Evolutionary conservation across 176 grass and related monocot species (phyloP), one percentile per base, ranked within the genome.

Genomic region (Lolium perenne): DNA sequence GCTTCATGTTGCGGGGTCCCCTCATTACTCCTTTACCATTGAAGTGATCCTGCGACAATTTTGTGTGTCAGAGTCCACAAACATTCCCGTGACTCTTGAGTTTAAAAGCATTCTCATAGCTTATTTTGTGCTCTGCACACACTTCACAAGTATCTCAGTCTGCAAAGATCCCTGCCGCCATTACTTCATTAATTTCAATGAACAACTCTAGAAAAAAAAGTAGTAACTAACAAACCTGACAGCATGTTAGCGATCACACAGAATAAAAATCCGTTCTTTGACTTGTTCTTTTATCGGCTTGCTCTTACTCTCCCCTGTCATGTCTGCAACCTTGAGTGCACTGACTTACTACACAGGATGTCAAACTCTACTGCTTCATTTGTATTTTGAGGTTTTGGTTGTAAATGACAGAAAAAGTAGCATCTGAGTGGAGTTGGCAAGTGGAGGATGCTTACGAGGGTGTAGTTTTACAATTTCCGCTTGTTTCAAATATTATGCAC

Each of bases 1-100:
- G 23, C 73, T 83, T 84, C 17, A 54, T 84, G 46, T 85, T 81
- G 9, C 25, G 46, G 20, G 38, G 22, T 84, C 62, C 65, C 56
- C 49, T 83, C 32, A 2, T 62, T 78, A 69, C 17, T 46, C 48
- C 74, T 67, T 67, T 68, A 74, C 40, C 25, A 63, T 61, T 71
- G 6, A 83, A 71, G 61, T 61, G 65, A 55, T 78, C 63, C 22
- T 78, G 17, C 62, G 72, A 90, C 4, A 73, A 54, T 41, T 35
- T 55, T 70, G 26, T 88, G 59, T 71, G 45, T 78, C 21, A n/a
- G 75, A 78, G 4, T 48, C 74, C 10, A 82, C 45, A 61, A 38
- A 68, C 74, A 82, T 21, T 54, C 71, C 2, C 63, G 41, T 67
- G 17, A 51, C 16, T 81, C 17, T 12, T 66, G 79, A 51, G 61